These are phyloP conservation scores for Prinsepia uniflora DNA, from an alignment of 306 rosid species.

Conservation along the genomic window DNA sequence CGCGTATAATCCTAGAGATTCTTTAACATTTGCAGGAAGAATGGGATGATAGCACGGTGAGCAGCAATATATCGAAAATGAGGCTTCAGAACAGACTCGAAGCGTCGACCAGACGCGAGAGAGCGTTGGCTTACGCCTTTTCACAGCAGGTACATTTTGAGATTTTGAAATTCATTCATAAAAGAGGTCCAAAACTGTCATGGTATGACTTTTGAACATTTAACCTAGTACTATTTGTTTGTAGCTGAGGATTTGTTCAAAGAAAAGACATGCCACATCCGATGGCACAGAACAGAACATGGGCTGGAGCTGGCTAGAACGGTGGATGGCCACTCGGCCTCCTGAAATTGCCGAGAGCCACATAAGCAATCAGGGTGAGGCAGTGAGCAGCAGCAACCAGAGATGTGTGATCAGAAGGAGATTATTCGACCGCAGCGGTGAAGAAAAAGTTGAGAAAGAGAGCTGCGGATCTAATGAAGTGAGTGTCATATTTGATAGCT, in stretches of 20 bases:
- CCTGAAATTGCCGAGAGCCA: slow-evolving; percentile 60
- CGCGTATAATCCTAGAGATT: background rate
- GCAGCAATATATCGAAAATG: slow-evolving; percentile 75
- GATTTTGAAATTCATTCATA: background rate
- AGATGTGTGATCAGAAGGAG: slow-evolving; percentile 31
- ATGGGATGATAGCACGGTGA: slow-evolving; percentile 95
- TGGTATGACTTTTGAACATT: background rate
- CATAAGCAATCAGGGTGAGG: slow-evolving; percentile 34
- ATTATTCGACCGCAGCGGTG: slow-evolving; percentile 50
- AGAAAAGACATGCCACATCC: slow-evolving; percentile 46
- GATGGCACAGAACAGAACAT: slow-evolving; percentile 50
- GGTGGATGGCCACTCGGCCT: slow-evolving; percentile 96
- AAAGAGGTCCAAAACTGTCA: background rate
- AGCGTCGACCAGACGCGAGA: slow-evolving; percentile 83
- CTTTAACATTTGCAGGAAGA: slow-evolving; percentile 58
- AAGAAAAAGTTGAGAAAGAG: slow-evolving; percentile 50
- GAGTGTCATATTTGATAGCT: slow-evolving; percentile 48
- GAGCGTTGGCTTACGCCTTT: slow-evolving; percentile 95
- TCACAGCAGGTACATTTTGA: slow-evolving; percentile 70
- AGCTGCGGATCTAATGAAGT: slow-evolving; percentile 94
- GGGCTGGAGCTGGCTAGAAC: slow-evolving; percentile 97
- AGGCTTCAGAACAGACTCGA: slow-evolving; percentile 83
- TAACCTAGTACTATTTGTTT: slow-evolving; percentile 8
- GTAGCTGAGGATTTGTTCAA: slow-evolving; percentile 77
- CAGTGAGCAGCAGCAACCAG: slow-evolving; percentile 32